A percentile compares a stretch with the other conserved stretches of the same genome.
phyloP scores from a whole-genome alignment of 805 yeast species.

The Saturnispora dispora region DNA sequence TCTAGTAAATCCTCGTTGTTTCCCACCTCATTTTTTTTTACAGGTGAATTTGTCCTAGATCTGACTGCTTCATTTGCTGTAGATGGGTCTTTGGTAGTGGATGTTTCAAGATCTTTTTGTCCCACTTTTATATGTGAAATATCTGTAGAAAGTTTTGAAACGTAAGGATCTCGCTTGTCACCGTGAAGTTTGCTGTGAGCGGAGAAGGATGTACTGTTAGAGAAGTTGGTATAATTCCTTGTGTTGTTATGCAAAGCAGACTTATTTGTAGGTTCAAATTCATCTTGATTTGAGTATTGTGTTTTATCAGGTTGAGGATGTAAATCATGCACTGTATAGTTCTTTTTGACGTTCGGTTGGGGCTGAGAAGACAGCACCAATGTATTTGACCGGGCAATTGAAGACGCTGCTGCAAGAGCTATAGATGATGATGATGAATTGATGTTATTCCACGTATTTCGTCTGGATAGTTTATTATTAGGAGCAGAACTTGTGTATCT shows the following conservation, averaged over 20 bases:
- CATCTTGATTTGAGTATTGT: neutral
- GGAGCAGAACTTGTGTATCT: neutral
- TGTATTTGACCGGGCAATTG: conserved; percentile 28
- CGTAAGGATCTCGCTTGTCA: neutral
- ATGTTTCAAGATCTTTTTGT: neutral
- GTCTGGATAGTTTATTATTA: neutral
- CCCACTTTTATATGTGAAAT: neutral
- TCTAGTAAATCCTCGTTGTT: neutral
- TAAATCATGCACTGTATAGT: neutral
- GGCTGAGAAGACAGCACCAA: conserved; percentile 19
- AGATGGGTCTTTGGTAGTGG: neutral
- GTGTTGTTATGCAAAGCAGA: neutral
- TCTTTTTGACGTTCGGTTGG: neutral
- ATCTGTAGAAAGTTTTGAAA: neutral
- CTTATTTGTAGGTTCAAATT: neutral
- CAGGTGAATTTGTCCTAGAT: neutral
- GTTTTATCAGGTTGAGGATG: neutral
- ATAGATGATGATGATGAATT: conserved; percentile 24
- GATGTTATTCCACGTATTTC: conserved; percentile 22
- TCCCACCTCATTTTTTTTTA: neutral
- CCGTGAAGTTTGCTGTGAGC: neutral
- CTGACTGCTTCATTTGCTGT: too few species aligned
- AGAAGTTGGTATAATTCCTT: neutral
- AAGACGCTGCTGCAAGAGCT: conserved; percentile 30
- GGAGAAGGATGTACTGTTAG: neutral